Evolutionary conservation across 768 basidiomycete species (phyloP), one percentile per base, ranked within the genome.

Genomic region (Lentinus tigrinus): DNA sequence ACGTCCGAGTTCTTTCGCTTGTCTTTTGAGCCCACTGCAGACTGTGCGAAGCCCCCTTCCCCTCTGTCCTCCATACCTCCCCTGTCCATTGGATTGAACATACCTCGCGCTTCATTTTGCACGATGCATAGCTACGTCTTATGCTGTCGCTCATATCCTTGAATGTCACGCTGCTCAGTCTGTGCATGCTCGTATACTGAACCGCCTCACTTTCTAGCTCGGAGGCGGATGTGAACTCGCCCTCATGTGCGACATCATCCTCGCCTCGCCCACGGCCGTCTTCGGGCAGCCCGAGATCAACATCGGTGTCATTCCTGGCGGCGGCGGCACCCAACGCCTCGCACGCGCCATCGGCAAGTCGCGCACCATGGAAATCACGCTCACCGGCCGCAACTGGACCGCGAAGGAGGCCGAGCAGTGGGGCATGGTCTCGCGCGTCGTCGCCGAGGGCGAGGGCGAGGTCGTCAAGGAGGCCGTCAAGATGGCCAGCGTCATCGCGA

Each of bases 201-300:
- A 55, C 3, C 13, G 56, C 38, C 10, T 36, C 19, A 9, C 19
- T 47, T 16, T 37, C 8, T 63, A 98, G 95, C 89, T 98, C 61
- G 96, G 96, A 10, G 96, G 96, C 38, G 96, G 96, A 37, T 96
- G 95, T 67, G 96, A 99, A 72, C 85, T 99, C 23, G 96, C 96
- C 5, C 83, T 98, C 62, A 93, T 93, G 86, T 92, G 93, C 72
- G 96, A 98, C 76, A 93, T 98, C 72, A 88, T 98, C 68, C 85
- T 97, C 48, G 93, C 88, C 17, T 89, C 93, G 5, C 89, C 93
- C 2, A 92, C 83, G 10, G 96, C 96, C 17, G 85, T 86, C 65
- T 97, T 99, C 64, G 94, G 94, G 17, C 96, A 97, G 70, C 96
- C 96, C 17, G 96, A 98, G 72, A 94, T 99, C 73, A 95, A 91